Evolutionary conservation across 2,329 filamentous ascomycete genomes (phyloP).

Genomic region (Curvularia verruculosa): DNA sequence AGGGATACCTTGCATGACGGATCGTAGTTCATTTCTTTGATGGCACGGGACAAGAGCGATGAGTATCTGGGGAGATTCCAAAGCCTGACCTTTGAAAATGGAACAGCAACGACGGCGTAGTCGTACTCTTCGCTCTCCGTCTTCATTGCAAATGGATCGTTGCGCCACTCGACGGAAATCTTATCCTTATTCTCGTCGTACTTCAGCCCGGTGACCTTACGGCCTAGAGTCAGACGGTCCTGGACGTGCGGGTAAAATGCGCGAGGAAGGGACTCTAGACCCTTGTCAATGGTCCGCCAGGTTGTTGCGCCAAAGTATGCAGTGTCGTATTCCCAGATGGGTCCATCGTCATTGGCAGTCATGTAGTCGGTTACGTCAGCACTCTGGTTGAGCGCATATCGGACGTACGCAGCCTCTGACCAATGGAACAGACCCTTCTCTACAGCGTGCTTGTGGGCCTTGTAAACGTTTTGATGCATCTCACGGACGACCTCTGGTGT

Average conservation of each 20-base stretch:
- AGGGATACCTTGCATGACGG: conserved; percentile 66
- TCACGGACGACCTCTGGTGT: conserved; percentile 46
- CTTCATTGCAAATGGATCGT: conserved; percentile 51
- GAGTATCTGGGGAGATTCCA: conserved; percentile 65
- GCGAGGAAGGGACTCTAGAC: conserved; percentile 63
- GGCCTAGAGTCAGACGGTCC: conserved; percentile 62
- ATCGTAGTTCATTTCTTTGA: conserved; percentile 57
- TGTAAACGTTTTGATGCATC: conserved; percentile 55
- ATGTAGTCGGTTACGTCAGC: conserved; percentile 60
- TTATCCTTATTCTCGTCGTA: conserved; percentile 59
- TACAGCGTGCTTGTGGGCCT: conserved; percentile 61
- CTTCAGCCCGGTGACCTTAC: conserved; percentile 62
- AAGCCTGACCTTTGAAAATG: conserved; percentile 68
- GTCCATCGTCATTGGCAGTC: conserved; percentile 50
- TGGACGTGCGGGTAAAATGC: conserved; percentile 68
- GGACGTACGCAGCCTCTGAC: conserved; percentile 68
- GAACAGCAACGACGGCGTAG: conserved; percentile 69
- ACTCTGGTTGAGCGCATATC: conserved; percentile 63
- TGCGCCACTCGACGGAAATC: conserved; percentile 65
- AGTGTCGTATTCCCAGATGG: conserved; percentile 56
- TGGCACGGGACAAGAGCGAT: conserved; percentile 57
- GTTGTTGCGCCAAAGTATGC: conserved; percentile 65
- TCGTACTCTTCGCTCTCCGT: conserved; percentile 63
- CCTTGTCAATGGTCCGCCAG: conserved; percentile 70
- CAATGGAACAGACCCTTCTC: conserved; percentile 65